These are phyloP conservation scores for Anthracocystis panici-leucophaei DNA, from an alignment of 1,284 basidiomycete species.

Conservation along the genomic window DNA sequence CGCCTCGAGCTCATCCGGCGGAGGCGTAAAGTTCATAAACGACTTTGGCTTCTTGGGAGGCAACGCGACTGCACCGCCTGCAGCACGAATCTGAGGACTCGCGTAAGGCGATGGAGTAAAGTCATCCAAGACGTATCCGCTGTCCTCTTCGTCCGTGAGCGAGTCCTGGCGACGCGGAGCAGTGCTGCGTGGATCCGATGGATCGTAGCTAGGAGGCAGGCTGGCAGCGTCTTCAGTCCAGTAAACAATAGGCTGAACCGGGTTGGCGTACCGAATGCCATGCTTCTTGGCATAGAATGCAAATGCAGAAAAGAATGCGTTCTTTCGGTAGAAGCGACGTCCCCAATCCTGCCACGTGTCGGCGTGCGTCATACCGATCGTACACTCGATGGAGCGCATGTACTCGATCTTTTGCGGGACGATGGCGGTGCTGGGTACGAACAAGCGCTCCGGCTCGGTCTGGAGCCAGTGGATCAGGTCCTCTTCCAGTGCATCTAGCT, in stretches of 20 bases:
- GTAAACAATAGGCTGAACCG: conserved; percentile 61
- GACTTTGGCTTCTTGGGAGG: conserved; percentile 53
- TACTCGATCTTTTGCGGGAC: conserved; percentile 63
- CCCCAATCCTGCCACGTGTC: conserved; percentile 69
- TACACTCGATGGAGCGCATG: conserved; percentile 63
- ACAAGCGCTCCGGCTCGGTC: conserved; percentile 65
- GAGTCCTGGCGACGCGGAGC: conserved; percentile 12
- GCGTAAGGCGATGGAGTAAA: conserved; percentile 46
- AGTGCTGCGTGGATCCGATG: conserved; percentile 1
- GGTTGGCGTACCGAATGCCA: conserved; percentile 59
- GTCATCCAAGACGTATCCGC: conserved; percentile 52
- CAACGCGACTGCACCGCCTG: conserved; percentile 35
- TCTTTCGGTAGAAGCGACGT: conserved; percentile 59
- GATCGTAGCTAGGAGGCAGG: conserved; percentile 56
- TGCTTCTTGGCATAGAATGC: conserved; percentile 67
- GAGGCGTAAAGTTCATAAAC: conserved; percentile 63
- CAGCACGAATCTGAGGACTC: conserved; percentile 41
- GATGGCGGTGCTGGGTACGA: conserved; percentile 63
- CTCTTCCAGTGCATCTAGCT: conserved; percentile 64
- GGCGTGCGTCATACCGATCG: conserved; percentile 66
- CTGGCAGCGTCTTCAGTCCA: conserved; percentile 56
- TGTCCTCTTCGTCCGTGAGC: conserved; percentile 33
- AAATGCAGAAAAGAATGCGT: conserved; percentile 65
- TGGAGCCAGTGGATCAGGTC: conserved; percentile 67
- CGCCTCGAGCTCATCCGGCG: conserved; percentile 57